phyloP scores from a whole-genome alignment of 1,284 basidiomycete species.

The Pholiota adiposa region DNA sequence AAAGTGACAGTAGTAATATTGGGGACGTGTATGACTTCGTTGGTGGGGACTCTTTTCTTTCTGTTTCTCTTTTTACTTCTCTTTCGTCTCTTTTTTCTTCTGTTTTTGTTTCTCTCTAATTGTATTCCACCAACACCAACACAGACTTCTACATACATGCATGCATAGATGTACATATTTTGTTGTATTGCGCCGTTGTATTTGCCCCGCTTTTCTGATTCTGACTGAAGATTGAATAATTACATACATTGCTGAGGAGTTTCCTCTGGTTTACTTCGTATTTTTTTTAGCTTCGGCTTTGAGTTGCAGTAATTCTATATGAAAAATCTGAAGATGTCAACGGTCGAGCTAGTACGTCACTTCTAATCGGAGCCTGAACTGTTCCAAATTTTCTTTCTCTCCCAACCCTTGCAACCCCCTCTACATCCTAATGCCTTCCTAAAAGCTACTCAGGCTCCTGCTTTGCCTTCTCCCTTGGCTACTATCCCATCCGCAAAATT shows the following conservation, averaged over 20 bases:
- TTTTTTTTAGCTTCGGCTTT: no score
- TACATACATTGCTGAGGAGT: no score
- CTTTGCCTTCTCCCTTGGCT: no score
- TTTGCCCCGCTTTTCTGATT: not conserved
- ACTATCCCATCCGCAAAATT: no score
- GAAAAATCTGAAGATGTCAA: no score
- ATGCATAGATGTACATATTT: constrained; percentile 4
- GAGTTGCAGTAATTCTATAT: no score
- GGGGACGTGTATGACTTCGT: not conserved
- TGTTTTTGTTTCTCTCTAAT: not conserved
- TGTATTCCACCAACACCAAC: not conserved
- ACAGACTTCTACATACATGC: not conserved
- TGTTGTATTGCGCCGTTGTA: constrained; percentile 9
- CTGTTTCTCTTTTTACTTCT: not conserved
- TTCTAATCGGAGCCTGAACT: not conserved
- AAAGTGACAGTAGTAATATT: not conserved
- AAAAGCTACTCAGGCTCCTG: no score
- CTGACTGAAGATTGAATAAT: no score
- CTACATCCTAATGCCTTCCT: no score
- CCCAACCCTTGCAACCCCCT: no score
- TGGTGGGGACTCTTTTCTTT: not conserved
- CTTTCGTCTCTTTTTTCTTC: not conserved
- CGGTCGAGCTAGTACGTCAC: not conserved
- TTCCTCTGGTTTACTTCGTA: no score
- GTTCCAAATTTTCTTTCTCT: not conserved